These are phyloP conservation scores for Osmanthus fragrans DNA, from an alignment of 257 asterid genomes.

Conservation along the genomic window DNA sequence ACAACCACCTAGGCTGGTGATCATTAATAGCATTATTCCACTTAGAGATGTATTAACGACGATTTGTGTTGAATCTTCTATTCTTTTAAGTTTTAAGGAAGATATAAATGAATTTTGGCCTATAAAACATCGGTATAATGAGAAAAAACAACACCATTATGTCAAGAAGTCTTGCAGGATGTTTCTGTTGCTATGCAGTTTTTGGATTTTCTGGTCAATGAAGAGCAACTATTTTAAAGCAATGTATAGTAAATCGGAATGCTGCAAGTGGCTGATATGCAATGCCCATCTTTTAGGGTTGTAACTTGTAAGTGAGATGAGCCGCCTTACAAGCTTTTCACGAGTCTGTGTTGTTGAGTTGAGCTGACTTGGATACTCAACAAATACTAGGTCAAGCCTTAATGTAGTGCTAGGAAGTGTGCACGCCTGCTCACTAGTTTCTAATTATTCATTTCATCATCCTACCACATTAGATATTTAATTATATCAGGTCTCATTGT, in stretches of 20 bases:
- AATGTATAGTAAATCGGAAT: neutral
- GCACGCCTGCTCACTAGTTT: no score
- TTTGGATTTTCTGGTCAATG: neutral
- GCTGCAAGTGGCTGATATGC: constrained; percentile 10
- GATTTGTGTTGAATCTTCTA: neutral
- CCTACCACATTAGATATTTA: no score
- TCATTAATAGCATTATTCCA: neutral
- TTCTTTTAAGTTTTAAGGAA: constrained; percentile 1
- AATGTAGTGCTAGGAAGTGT: no score
- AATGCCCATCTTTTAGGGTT: neutral
- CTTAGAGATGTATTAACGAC: neutral
- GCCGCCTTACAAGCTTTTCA: no score
- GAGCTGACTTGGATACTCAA: no score
- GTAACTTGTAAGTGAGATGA: neutral
- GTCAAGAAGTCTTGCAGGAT: neutral
- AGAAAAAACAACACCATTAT: neutral
- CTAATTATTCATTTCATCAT: no score
- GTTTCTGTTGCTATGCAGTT: neutral
- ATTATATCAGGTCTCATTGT: no score
- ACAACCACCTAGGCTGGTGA: no score
- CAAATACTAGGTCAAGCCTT: no score
- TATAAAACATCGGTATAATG: neutral
- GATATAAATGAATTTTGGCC: constrained; percentile 4
- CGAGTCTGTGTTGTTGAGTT: no score
- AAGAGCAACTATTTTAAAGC: neutral